phyloP scores from a whole-genome alignment of 1,139 yeast genomes.

The Saccharomycopsis hybrid region DNA sequence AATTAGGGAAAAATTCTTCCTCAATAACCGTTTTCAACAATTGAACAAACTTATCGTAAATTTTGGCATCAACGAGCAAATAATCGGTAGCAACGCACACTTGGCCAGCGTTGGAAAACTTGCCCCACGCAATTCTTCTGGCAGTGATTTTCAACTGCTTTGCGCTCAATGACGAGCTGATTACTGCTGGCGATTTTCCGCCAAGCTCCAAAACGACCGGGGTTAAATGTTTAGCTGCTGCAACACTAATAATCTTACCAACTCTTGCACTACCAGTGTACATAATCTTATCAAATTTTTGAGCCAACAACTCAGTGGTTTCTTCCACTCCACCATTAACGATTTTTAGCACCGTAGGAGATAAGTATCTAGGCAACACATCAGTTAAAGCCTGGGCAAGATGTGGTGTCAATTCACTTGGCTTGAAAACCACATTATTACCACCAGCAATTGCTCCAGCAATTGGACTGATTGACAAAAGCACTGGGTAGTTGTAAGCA shows the following conservation, averaged over 20 bases:
- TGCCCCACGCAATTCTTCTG: conserved; percentile 69
- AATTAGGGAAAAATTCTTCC: conserved; percentile 40
- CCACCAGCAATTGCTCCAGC: conserved; percentile 87
- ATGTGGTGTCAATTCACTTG: conserved; percentile 67
- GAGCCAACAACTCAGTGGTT: conserved; percentile 57
- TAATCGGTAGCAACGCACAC: conserved; percentile 90
- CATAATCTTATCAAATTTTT: conserved; percentile 74
- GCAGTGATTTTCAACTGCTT: conserved; percentile 44
- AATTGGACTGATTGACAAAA: conserved; percentile 59
- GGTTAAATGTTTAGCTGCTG: conserved; percentile 79
- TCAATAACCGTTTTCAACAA: conserved; percentile 39
- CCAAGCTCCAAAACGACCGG: conserved; percentile 84
- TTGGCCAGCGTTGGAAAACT: conserved; percentile 80
- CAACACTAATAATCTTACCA: conserved; percentile 70
- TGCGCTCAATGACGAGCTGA: conserved; percentile 46
- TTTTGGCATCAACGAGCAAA: conserved; percentile 53
- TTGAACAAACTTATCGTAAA: conserved; percentile 47
- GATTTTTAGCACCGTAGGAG: conserved; percentile 47
- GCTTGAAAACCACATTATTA: conserved; percentile 74
- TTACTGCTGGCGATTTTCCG: conserved; percentile 80
- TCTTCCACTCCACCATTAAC: conserved; percentile 74
- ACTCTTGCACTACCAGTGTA: conserved; percentile 79
- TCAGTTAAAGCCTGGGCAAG: conserved; percentile 51
- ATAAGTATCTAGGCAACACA: conserved; percentile 49
- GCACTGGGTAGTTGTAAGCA: conserved; percentile 85